phyloP scores from a whole-genome alignment of 768 basidiomycete genomes.

The Russula griseocarnosa region DNA sequence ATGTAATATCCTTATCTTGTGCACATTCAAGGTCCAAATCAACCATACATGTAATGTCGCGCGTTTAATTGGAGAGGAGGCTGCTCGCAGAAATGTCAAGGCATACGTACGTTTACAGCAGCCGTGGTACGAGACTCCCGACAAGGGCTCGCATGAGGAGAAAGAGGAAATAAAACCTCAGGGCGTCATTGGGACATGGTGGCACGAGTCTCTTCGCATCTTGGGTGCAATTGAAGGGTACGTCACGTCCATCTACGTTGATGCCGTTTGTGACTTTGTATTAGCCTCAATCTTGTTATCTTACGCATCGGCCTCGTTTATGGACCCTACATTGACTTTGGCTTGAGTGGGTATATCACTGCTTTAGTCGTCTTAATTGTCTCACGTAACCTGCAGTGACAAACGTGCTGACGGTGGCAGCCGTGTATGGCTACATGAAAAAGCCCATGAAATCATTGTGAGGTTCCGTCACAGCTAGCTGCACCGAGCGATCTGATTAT shows the following conservation, averaged over 20 bases:
- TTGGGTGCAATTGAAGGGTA: conserved; percentile 72
- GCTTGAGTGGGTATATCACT: conserved; percentile 33
- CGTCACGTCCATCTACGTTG: conserved; percentile 29
- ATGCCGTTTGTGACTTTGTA: neutral
- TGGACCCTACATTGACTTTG: conserved; percentile 74
- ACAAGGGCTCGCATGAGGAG: conserved; percentile 63
- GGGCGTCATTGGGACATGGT: conserved; percentile 74
- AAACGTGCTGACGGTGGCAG: conserved; percentile 66
- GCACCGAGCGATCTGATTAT: neutral
- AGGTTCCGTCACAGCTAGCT: conserved; percentile 31
- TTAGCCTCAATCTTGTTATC: conserved; percentile 76
- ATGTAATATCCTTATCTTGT: conserved; percentile 4
- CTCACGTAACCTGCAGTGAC: conserved; percentile 45
- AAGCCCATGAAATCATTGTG: conserved; percentile 85
- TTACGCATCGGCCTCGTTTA: conserved; percentile 72
- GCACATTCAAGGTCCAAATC: conserved; percentile 60
- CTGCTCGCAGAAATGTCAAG: conserved; percentile 72
- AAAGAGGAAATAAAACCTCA: conserved; percentile 70
- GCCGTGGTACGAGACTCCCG: conserved; percentile 72
- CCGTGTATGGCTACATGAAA: conserved; percentile 77
- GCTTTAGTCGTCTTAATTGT: neutral
- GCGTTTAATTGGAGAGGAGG: conserved; percentile 66
- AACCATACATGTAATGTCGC: conserved; percentile 68
- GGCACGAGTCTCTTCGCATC: conserved; percentile 79
- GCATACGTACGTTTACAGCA: conserved; percentile 75